Evolutionary conservation across 2,329 filamentous ascomycete genomes (phyloP).

Genomic region (Tolypocladium endophyticum): DNA sequence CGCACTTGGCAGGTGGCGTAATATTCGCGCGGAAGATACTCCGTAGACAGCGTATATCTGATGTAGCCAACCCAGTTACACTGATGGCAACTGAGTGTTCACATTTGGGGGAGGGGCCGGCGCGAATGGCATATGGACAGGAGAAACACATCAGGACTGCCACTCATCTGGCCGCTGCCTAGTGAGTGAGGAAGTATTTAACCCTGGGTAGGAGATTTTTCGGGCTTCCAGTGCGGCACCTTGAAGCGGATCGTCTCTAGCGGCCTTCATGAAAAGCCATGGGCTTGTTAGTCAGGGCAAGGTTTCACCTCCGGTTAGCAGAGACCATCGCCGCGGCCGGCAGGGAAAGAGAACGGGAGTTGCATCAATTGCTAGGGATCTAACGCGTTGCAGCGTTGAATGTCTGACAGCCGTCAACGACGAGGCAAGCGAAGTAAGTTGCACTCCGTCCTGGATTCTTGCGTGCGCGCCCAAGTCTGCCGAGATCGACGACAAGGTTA

Average conservation of each 20-base stretch:
- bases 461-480: not conserved
- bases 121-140: not conserved
- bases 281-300: not conserved
- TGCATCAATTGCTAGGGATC: not conserved
- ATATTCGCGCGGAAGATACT: too few species aligned
- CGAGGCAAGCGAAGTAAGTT: not conserved
- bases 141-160: not conserved
- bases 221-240: not conserved
- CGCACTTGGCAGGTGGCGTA: not conserved
- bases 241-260: not conserved
- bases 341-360: not conserved
- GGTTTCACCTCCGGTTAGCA: not conserved
- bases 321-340: too few species aligned
- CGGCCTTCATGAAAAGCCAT: not conserved
- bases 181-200: not conserved
- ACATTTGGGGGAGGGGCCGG: not conserved
- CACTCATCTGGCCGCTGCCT: not conserved
- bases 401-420: not conserved
- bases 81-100: not conserved
- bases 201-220: not conserved
- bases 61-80: not conserved
- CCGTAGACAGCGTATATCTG: not conserved
- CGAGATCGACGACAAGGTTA: not conserved
- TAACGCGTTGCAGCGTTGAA: too few species aligned
- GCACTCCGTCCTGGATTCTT: not conserved